Percentiles rank a stretch among this genome's conserved stretches.
phyloP scores from a whole-genome alignment of 352 stramenopile genomes.

The Aphanomyces euteiches region DNA sequence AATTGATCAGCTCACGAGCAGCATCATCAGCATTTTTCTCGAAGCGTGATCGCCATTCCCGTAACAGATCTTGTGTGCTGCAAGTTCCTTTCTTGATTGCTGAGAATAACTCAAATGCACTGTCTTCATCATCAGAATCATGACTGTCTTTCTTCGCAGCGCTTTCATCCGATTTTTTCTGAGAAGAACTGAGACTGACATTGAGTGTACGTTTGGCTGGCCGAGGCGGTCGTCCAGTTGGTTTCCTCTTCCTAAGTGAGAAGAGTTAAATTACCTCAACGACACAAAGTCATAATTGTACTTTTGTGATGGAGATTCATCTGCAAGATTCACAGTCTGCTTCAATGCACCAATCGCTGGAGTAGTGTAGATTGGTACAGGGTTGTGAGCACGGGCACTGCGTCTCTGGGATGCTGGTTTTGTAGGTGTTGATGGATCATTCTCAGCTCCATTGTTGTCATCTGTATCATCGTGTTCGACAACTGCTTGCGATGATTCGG shows the following conservation, averaged over 20 bases:
- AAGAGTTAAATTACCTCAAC: not conserved
- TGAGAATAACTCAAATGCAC: constrained; percentile 34
- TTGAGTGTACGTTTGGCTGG: constrained; percentile 16
- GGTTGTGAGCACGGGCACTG: constrained; percentile 22
- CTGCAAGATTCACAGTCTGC: not conserved
- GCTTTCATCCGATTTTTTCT: not conserved
- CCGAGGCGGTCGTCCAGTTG: not conserved
- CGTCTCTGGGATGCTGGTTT: not conserved
- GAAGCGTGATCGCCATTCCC: constrained; percentile 67
- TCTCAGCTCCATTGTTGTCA: not conserved
- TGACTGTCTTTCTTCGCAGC: not conserved
- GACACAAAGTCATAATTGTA: constrained; percentile 8
- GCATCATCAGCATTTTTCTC: constrained; percentile 51
- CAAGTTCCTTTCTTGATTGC: constrained; percentile 50
- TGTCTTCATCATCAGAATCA: constrained; percentile 5
- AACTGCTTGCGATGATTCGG: no score
- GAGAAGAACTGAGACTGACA: not conserved
- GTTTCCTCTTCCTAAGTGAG: constrained; percentile 3
- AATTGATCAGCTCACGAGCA: constrained; percentile 70
- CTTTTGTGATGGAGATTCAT: constrained; percentile 1
- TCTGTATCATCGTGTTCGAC: not conserved
- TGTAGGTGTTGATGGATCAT: constrained; percentile 1
- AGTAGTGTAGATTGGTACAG: constrained; percentile 20
- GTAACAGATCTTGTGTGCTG: constrained; percentile 49
- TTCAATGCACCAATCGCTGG: not conserved